A percentile compares a stretch with the other conserved stretches of the same genome.
phyloP scores from a whole-genome alignment of 1,139 yeast genomes.

The Suhomyces maxii region DNA sequence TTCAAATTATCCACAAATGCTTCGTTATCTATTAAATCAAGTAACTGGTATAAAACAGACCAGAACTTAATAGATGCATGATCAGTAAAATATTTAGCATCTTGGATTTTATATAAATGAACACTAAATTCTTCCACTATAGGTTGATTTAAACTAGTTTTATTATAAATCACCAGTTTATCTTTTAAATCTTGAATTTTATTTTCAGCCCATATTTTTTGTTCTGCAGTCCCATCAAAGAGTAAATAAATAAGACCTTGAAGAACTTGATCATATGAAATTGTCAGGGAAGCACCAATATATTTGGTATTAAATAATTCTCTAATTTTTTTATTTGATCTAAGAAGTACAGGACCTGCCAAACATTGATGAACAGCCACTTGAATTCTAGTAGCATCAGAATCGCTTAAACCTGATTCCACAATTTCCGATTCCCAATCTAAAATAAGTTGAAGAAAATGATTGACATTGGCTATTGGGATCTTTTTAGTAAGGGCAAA shows the following conservation, averaged over 20 bases:
- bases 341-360: slow-evolving; percentile 49
- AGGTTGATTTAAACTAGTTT: slow-evolving; percentile 29
- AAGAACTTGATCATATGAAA: slow-evolving; percentile 11
- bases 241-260: slow-evolving; percentile 55
- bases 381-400: neutral
- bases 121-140: slow-evolving; percentile 54
- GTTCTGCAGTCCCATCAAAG: slow-evolving; percentile 51
- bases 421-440: slow-evolving; percentile 47
- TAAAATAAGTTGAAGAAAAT: slow-evolving; percentile 50
- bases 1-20: slow-evolving; percentile 42
- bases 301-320: slow-evolving; percentile 7
- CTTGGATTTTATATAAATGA: slow-evolving; percentile 55
- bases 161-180: neutral
- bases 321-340: slow-evolving; percentile 35
- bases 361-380: slow-evolving; percentile 47
- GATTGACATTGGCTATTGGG: slow-evolving; percentile 46
- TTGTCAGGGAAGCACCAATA: neutral
- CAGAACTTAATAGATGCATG: slow-evolving; percentile 52
- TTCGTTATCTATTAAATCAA: slow-evolving; percentile 39
- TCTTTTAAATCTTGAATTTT: slow-evolving; percentile 5
- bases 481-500: slow-evolving; percentile 54
- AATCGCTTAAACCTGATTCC: neutral
- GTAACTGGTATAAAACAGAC: slow-evolving; percentile 44
- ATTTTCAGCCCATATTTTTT: slow-evolving; percentile 46
- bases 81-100: slow-evolving; percentile 47